Evolutionary conservation across 2,329 filamentous ascomycete species (phyloP).

Genomic region (Cladosporium oxysporum): DNA sequence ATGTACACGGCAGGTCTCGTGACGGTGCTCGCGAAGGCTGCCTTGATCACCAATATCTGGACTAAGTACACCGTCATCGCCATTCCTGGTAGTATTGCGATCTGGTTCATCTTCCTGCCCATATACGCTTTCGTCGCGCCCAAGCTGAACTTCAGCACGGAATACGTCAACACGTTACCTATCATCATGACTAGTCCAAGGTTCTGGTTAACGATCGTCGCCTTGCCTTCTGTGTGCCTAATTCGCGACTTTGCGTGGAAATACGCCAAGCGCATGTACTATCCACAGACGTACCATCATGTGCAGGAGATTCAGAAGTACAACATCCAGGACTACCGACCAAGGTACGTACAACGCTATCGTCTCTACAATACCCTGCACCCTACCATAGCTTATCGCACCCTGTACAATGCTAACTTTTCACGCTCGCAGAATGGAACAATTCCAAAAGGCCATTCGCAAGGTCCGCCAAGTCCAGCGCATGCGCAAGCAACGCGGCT

Average conservation of each 20-base stretch:
- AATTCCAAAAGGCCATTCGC: constrained; percentile 98
- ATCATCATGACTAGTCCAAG: constrained; percentile 76
- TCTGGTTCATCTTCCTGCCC: constrained; percentile 90
- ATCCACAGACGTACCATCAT: constrained; percentile 92
- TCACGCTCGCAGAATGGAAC: constrained; percentile 74
- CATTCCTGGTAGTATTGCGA: constrained; percentile 86
- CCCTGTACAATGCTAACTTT: constrained; percentile 21
- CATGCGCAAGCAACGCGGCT: constrained; percentile 98
- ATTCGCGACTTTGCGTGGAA: constrained; percentile 93
- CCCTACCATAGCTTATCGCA: neutral
- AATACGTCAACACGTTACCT: constrained; percentile 83
- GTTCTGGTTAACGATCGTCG: constrained; percentile 89
- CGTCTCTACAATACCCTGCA: neutral
- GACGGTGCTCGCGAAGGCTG: constrained; percentile 92
- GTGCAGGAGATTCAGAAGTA: constrained; percentile 99
- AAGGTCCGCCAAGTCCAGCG: constrained; percentile 98
- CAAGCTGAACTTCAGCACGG: constrained; percentile 74
- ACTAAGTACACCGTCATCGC: constrained; percentile 97
- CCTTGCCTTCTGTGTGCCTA: constrained; percentile 78
- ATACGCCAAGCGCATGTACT: constrained; percentile 96
- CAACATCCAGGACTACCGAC: constrained; percentile 98
- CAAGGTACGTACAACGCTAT: constrained; percentile 63
- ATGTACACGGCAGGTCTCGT: constrained; percentile 91
- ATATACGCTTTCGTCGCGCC: constrained; percentile 86
- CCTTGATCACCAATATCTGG: constrained; percentile 95